Percentiles rank a stretch among this genome's conserved stretches.
phyloP scores from a whole-genome alignment of 2,329 filamentous ascomycete genomes.

The Cladosporium sphaerospermum region DNA sequence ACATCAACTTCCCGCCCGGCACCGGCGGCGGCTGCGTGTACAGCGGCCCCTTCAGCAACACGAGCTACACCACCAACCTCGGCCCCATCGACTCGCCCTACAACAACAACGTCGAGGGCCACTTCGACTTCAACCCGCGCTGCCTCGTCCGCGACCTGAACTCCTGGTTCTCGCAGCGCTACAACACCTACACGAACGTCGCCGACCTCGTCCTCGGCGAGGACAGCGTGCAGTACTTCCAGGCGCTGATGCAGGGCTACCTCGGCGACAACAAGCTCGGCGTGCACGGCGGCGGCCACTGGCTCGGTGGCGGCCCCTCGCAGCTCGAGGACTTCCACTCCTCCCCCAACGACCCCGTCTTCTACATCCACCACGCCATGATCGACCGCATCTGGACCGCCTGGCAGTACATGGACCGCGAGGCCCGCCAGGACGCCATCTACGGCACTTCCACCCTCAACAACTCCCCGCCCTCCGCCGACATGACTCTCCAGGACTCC shows the following conservation, averaged over 20 bases:
- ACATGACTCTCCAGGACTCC: conserved; percentile 40
- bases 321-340: conserved; percentile 38
- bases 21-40: conserved; percentile 51
- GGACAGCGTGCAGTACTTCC: conserved; percentile 23
- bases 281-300: conserved; percentile 45
- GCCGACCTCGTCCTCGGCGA: conserved; percentile 23
- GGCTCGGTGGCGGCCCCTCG: conserved; percentile 38
- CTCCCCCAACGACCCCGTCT: conserved; percentile 43
- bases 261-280: conserved; percentile 26
- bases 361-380: conserved; percentile 46
- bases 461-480: conserved; percentile 37
- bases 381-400: conserved; percentile 44
- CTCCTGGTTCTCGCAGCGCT: conserved; percentile 17
- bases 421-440: conserved; percentile 34
- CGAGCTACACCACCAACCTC: conserved; percentile 27
- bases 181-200: conserved; percentile 20
- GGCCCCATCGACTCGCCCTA: conserved; percentile 27
- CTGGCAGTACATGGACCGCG: conserved; percentile 44
- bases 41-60: conserved; percentile 47
- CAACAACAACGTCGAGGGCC: conserved; percentile 23
- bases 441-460: conserved; percentile 41
- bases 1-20: conserved; percentile 41
- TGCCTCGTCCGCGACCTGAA: conserved; percentile 22
- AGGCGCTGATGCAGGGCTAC: conserved; percentile 26
- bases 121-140: conserved; percentile 22